These are phyloP conservation scores for Gautieria morchelliformis DNA, from an alignment of 768 basidiomycete species.

Conservation along the genomic window DNA sequence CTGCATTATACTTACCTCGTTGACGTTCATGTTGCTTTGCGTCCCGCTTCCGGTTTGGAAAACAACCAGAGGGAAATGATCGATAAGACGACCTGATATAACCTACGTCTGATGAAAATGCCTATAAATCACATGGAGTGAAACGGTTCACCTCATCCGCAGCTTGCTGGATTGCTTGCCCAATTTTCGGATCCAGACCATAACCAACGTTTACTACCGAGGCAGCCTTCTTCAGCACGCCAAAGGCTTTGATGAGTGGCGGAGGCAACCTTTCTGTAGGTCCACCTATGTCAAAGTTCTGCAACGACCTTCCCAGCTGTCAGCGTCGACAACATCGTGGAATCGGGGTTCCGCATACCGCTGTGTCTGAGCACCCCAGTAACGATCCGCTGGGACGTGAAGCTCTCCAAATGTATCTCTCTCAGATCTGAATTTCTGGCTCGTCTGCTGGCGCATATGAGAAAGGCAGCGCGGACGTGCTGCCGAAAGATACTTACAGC, in stretches of 20 bases:
- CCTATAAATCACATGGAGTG: background rate
- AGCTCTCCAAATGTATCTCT: constrained; percentile 95
- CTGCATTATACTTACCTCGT: constrained; percentile 52
- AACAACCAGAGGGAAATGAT: constrained; percentile 96
- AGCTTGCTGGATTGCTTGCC: constrained; percentile 81
- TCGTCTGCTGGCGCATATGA: background rate
- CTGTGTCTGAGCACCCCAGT: constrained; percentile 99
- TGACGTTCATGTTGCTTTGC: constrained; percentile 99
- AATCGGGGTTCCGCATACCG: constrained; percentile 36
- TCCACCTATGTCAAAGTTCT: constrained; percentile 99
- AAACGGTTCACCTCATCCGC: constrained; percentile 69
- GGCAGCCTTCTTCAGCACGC: constrained; percentile 95
- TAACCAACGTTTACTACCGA: constrained; percentile 82
- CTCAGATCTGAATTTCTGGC: constrained; percentile 58
- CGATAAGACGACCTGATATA: constrained; percentile 87
- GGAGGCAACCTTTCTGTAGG: constrained; percentile 86
- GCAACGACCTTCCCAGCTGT: constrained; percentile 53
- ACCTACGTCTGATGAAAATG: constrained; percentile 43
- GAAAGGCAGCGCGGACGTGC: background rate
- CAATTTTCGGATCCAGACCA: constrained; percentile 83
- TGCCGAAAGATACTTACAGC: background rate
- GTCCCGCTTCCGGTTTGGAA: constrained; percentile 99
- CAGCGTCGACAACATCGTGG: background rate
- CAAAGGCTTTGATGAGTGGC: constrained; percentile 97
- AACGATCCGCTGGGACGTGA: constrained; percentile 75